Percentiles rank a stretch among this genome's conserved stretches.
Conservation (phyloP, 1,284 basidiomycete species). For the Pyrrhoderma lamaoense region DNA sequence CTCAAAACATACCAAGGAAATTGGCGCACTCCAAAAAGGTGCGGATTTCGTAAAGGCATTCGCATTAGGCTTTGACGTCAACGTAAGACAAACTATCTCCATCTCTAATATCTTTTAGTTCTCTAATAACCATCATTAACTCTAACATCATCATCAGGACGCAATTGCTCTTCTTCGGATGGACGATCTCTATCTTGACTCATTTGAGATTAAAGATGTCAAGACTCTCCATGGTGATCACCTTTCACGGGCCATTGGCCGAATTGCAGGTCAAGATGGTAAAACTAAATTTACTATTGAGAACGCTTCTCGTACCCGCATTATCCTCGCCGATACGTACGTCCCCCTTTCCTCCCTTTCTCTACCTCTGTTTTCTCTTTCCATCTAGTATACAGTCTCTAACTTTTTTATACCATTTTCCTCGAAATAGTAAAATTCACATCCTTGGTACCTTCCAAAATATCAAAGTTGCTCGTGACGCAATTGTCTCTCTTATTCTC, state of each 20-base stretch:
- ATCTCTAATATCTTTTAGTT: background rate
- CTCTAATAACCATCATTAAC: background rate
- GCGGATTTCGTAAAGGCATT: slow-evolving; percentile 97
- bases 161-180: slow-evolving; percentile 90
- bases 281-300: slow-evolving; percentile 99
- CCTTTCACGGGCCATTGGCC: slow-evolving; percentile 90
- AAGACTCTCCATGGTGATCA: slow-evolving; percentile 98
- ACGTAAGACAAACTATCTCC: slow-evolving; percentile 50
- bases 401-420: slow-evolving; percentile 7
- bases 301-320: slow-evolving; percentile 91
- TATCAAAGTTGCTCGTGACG: slow-evolving; percentile 95
- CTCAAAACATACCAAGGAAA: slow-evolving; percentile 89
- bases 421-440: slow-evolving; percentile 70
- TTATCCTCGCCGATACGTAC: slow-evolving; percentile 94
- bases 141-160: slow-evolving; percentile 49
- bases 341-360: slow-evolving; percentile 28
- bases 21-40: slow-evolving; percentile 92
- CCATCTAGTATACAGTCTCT: slow-evolving; percentile 1
- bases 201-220: slow-evolving; percentile 98
- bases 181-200: slow-evolving; percentile 96
- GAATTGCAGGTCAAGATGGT: slow-evolving; percentile 96
- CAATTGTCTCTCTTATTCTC: slow-evolving; percentile 90
- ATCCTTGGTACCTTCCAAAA: slow-evolving; percentile 94
- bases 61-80: slow-evolving; percentile 89
- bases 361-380: background rate